phyloP scores from a whole-genome alignment of 306 rosid species.

The Trifolium dubium region DNA sequence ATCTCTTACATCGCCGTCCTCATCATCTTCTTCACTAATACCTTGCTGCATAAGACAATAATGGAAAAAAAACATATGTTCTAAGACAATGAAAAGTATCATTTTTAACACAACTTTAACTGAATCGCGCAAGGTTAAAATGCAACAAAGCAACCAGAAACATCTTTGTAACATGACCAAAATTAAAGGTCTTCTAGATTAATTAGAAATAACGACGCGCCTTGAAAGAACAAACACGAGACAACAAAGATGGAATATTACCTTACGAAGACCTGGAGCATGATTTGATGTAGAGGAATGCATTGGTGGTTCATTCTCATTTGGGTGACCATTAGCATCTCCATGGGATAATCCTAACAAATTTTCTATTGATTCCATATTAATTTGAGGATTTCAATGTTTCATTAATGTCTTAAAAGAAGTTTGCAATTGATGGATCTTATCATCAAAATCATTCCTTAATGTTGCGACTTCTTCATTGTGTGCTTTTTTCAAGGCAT shows the following conservation, averaged over 20 bases:
- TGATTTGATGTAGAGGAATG: not conserved
- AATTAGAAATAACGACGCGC: too few species aligned
- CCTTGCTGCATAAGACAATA: too few species aligned
- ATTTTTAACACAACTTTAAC: too few species aligned
- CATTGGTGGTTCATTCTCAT: not conserved
- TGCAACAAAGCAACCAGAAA: too few species aligned
- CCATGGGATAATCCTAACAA: not conserved
- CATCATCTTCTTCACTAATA: too few species aligned
- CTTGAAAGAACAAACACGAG: too few species aligned
- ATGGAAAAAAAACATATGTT: too few species aligned
- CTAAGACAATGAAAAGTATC: too few species aligned
- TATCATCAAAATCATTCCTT: not conserved
- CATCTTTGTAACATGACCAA: too few species aligned
- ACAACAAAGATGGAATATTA: not conserved
- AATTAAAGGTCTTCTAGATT: too few species aligned
- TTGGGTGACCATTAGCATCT: not conserved
- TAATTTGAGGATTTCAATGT: not conserved
- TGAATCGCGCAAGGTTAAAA: too few species aligned
- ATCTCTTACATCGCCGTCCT: too few species aligned
- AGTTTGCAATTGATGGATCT: not conserved
- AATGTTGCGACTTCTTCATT: not conserved
- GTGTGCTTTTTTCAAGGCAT: not conserved
- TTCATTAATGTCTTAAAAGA: not conserved
- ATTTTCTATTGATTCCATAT: not conserved
- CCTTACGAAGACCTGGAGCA: not conserved